A percentile compares a stretch with the other conserved stretches of the same genome.
phyloP scores from a whole-genome alignment of 495 filamentous ascomycete genomes.

The Penicillium arizonense region DNA sequence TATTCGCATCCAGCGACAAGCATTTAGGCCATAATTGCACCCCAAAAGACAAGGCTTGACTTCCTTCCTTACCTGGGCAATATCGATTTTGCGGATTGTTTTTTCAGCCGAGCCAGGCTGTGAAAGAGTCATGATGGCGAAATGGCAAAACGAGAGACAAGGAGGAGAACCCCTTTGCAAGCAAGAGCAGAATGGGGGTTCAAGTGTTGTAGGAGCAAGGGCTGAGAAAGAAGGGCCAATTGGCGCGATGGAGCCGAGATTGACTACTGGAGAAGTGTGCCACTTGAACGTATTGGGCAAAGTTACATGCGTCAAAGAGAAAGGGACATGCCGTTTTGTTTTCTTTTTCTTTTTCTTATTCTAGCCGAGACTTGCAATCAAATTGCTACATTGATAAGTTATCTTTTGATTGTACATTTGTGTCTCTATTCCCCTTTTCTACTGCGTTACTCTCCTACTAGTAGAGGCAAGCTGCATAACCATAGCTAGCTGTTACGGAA shows the following conservation, averaged over 20 bases:
- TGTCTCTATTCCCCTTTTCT: too few relatives aligned
- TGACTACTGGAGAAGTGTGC: slow-evolving; percentile 2
- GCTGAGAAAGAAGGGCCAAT: slow-evolving; percentile 30
- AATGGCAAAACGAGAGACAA: slow-evolving; percentile 8
- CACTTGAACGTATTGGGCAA: not conserved
- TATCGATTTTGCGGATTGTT: slow-evolving; percentile 50
- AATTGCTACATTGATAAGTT: too few relatives aligned
- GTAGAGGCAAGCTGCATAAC: too few relatives aligned
- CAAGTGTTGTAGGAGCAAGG: slow-evolving; percentile 16
- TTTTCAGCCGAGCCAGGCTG: slow-evolving; percentile 38
- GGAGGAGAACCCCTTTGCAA: slow-evolving; percentile 13
- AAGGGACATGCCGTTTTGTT: not conserved
- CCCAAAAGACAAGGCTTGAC: not conserved
- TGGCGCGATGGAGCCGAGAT: slow-evolving; percentile 23
- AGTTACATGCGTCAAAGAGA: not conserved
- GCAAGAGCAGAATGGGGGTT: slow-evolving; percentile 3
- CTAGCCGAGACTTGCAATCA: not conserved
- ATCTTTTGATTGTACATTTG: too few relatives aligned
- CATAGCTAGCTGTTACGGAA: too few relatives aligned
- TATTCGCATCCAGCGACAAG: not conserved
- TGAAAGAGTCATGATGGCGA: slow-evolving; percentile 33
- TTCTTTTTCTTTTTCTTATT: not conserved
- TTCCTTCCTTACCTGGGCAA: slow-evolving; percentile 70
- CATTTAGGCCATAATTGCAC: not conserved
- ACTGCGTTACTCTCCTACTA: too few relatives aligned